A percentile compares a stretch with the other conserved stretches of the same genome.
These are phyloP conservation scores for Earliella scabrosa DNA, from an alignment of 1,284 basidiomycete species.

Conservation along the genomic window DNA sequence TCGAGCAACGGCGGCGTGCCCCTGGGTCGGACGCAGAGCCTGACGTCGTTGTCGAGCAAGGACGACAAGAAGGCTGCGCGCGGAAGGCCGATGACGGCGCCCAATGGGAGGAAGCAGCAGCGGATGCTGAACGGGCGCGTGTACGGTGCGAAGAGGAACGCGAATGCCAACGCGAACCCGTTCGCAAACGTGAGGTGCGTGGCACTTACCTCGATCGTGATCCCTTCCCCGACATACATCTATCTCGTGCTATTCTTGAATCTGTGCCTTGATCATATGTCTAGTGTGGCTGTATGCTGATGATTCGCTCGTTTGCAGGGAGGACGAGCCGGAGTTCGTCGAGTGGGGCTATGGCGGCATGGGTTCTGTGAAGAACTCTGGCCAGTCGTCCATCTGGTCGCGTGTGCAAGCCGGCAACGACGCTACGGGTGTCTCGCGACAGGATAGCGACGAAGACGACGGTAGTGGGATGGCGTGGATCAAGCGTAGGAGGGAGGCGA, in stretches of 20 bases:
- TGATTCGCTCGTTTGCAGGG: neutral
- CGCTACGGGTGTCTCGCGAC: slow-evolving; percentile 43
- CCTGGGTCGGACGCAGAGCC: slow-evolving; percentile 25
- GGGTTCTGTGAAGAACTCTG: slow-evolving; percentile 59
- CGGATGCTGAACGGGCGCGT: slow-evolving; percentile 80
- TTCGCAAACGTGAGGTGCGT: slow-evolving; percentile 42
- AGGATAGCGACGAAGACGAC: slow-evolving; percentile 56
- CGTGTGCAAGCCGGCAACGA: slow-evolving; percentile 26
- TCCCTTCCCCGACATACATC: neutral
- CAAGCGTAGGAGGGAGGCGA: slow-evolving; percentile 46
- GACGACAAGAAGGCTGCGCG: slow-evolving; percentile 21
- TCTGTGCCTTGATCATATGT: neutral
- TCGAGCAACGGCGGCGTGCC: slow-evolving; percentile 19
- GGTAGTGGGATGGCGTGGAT: slow-evolving; percentile 80
- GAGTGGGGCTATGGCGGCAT: slow-evolving; percentile 88
- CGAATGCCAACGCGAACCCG: slow-evolving; percentile 31
- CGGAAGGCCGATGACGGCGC: slow-evolving; percentile 14
- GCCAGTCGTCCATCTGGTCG: slow-evolving; percentile 25
- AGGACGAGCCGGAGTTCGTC: slow-evolving; percentile 72
- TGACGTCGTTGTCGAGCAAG: slow-evolving; percentile 23
- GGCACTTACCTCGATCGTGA: neutral
- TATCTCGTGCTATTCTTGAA: neutral
- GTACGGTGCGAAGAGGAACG: slow-evolving; percentile 59
- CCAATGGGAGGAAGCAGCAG: slow-evolving; percentile 28
- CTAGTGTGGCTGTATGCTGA: neutral